These are phyloP conservation scores for Diaporthe amygdali DNA, from an alignment of 2,329 filamentous ascomycete species.

Conservation along the genomic window DNA sequence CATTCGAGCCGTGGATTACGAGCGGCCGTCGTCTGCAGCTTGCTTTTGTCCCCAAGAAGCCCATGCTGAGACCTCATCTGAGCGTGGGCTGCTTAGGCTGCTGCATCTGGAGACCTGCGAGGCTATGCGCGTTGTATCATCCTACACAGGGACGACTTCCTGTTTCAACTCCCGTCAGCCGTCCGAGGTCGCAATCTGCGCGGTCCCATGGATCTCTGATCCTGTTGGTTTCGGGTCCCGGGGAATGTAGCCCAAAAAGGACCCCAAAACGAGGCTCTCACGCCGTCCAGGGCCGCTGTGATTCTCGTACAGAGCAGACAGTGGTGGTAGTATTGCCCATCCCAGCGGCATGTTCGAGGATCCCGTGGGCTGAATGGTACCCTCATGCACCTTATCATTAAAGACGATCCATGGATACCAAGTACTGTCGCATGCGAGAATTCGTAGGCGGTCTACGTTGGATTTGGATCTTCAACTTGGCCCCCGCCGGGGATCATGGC, in stretches of 20 bases:
- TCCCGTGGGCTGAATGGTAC: conserved; percentile 3
- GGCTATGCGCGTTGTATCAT: conserved; percentile 14
- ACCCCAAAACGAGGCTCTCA: background rate
- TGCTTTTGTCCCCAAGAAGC: background rate
- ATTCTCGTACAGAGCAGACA: background rate
- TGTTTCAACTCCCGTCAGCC: conserved; percentile 11
- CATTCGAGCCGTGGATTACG: background rate
- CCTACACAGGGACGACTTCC: background rate
- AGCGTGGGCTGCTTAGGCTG: conserved; percentile 8
- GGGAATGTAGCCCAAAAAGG: conserved; percentile 15
- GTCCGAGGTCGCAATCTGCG: conserved; percentile 19
- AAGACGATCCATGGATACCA: background rate
- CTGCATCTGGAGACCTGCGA: conserved; percentile 10
- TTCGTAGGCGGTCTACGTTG: background rate
- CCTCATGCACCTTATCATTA: conserved; percentile 11
- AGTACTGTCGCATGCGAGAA: background rate
- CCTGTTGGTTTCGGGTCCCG: conserved; percentile 24
- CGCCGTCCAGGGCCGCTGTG: background rate
- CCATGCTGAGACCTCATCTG: conserved; percentile 12
- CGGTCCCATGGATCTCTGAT: conserved; percentile 16
- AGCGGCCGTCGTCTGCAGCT: conserved; percentile 9
- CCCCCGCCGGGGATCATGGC: background rate
- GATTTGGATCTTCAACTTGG: conserved; percentile 1
- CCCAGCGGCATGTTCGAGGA: conserved; percentile 6
- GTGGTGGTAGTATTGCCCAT: background rate